Evolutionary conservation across 2,329 filamentous ascomycete species (phyloP), one percentile per base, ranked within the genome.

Genomic region (Epichloe sylvatica): DNA sequence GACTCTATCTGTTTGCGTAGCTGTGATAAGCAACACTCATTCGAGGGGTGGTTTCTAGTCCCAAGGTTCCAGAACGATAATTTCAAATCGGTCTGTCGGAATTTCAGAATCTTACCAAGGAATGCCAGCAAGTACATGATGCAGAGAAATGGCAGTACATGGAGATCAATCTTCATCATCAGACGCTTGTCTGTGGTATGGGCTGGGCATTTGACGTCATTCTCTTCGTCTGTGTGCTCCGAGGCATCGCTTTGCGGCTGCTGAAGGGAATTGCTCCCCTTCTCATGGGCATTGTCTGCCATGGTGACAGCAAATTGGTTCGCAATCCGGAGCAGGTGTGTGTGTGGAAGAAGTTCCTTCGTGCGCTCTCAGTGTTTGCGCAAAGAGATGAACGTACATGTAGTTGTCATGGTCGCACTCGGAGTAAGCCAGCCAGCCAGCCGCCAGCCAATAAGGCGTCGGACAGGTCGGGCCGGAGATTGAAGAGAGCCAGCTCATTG

Each of bases 61-160:
- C 9, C 8, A 4, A 30, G 9, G 30, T 11, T 30, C 30, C 30
- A 30, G 8, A 30, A 30, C 8, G 25, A 30, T 30, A 9, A 9
- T 4, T 30, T 30, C 25, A 30, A 30, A 9, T 9, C 9, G 8
- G 30, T 11, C 30, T 30, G 9, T 30, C 8, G 30, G 30, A 4
- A 11, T 36, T 13, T 5, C 7, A 12, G 12, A 12, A 21, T 33
- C 65, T 52, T 52, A 70, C 68, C 80, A 46, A 86, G 67, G 59
- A 86, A 86, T 37, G 82, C 81, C 45, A 85, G 69, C 39, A 85
- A 67, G 61, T 86, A 88, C 63, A 90, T 71, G 52, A 89, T 70
- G 61, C 78, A 83, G 49, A 91, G 70, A 55, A 83, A 84, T 0
- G 86, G 86, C 47, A 91, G 70, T 47, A 91, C 73, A 56, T 77